Base-by-base conservation (phyloP, 352 stramenopile species). In the Blastocystis sp. region DNA sequence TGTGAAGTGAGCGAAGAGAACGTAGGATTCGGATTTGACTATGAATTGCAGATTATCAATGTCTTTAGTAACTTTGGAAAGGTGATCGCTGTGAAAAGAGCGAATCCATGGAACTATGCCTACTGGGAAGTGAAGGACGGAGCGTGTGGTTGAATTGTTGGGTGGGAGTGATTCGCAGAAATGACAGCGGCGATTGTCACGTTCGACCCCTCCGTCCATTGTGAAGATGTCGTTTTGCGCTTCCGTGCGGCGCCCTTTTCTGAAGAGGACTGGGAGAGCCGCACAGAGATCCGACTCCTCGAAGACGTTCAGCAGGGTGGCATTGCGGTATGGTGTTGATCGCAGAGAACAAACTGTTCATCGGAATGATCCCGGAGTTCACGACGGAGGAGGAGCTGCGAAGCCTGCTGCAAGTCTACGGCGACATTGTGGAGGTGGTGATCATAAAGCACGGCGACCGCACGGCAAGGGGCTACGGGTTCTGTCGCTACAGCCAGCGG, bases 341-440 rank as follows among this genome's bases (percentile, higher is more conserved):
- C 14, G 21, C 38, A 77, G 68, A 77, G 52, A 77, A 60, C 48
- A 77, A 77, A 40, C 43, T 77, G n/a, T 77, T 77, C 42, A 57
- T 77, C 28, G 68, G 68, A 14, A 77, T 77, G 68, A 77, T 77
- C 9, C 68, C 68, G 3, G 68, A 77, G 24, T 11, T 19, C 9
- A 77, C 68, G 4, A 77, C 68, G 2, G 40, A 61, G 4, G 38
- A 77, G 14, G 68, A 77, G 48, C n/a, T 77, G 19, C 4, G 17
- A 11, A 21, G 3, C 0, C 38, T 77, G 6, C 60, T 77, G 9
- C 6, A 77, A 40, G 34, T 60, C 0, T 77, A 61, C 52, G 68
- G 68, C 6, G n/a, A 60, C 9, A 21, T 77, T 11, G 42, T 40
- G 17, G 68, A 77, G 60, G 43, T 77, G 7, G 68, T 77, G 14